A percentile compares a stretch with the other conserved stretches of the same genome.
Evolutionary conservation across 805 yeast genomes (phyloP).

Genomic region (Dipodascus albidus): DNA sequence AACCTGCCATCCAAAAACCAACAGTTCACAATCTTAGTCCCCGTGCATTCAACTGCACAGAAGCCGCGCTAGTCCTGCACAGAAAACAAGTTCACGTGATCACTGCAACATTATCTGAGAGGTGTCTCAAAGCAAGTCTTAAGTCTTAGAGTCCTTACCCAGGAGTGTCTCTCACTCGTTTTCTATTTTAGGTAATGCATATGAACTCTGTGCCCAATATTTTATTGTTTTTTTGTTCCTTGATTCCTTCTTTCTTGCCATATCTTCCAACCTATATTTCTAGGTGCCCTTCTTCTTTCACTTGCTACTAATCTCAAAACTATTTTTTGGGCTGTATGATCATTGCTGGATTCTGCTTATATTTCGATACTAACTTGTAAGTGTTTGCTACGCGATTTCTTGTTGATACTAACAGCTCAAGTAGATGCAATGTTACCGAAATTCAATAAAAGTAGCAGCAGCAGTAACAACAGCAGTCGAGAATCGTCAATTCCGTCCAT

Average conservation of each 20-base stretch:
- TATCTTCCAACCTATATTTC: background rate
- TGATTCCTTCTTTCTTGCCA: background rate
- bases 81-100: background rate
- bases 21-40: background rate
- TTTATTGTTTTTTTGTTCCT: too few relatives aligned
- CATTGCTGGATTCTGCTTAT: background rate
- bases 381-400: too few relatives aligned
- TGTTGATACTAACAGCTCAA: too few relatives aligned
- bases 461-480: background rate
- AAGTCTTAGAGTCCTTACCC: too few relatives aligned
- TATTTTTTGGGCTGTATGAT: background rate
- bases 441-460: background rate
- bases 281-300: background rate
- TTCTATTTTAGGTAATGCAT: background rate
- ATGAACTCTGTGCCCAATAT: background rate
- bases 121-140: too few relatives aligned
- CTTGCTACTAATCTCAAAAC: background rate
- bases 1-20: too few relatives aligned
- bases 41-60: background rate
- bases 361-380: background rate
- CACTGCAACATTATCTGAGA: too few relatives aligned
- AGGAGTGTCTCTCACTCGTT: background rate
- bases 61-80: background rate
- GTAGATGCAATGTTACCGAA: background rate
- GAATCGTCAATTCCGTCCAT: conserved; percentile 1